Evolutionary conservation across 495 filamentous ascomycete genomes (phyloP), one percentile per base, ranked within the genome.

Genomic region (Xylaria telfairii): DNA sequence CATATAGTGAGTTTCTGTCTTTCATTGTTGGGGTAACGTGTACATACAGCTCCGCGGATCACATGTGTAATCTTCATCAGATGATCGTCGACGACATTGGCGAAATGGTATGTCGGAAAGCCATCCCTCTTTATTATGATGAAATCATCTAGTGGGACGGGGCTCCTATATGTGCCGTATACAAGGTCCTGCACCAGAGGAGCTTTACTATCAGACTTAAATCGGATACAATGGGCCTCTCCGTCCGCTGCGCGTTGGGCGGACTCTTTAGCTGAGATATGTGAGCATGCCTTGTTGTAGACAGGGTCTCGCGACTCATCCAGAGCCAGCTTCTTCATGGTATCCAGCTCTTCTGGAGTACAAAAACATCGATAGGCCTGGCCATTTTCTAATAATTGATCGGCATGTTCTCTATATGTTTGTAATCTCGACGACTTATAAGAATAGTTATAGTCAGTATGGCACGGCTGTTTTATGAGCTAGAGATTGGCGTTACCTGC

Each of bases 41-140:
- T 4, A 44, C 90, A 78, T 80, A 93, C 93, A 9, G 90, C 88
- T 61, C 93, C 96, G 49, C 96, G 89, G 63, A 98, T 92, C 30
- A 99, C 96, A 81, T 98, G 95, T 4, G 94, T 98, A 76, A 99
- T 96, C 63, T 92, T 79, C 96, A 99, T 99, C 61, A 87, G 81
- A 77, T 96, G 93, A 78, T 99, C 96, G 78, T 99, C 96, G 26
- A 99, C 91, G 30, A 99, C 95, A 80, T 98, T 98, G 4, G 96
- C 96, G 65, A 99, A 90, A 78, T 98, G 96, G 76, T 99, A 99
- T 10, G 96, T 98, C 1, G 96, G 96, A 64, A 91, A 89, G 0
- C 94, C 94, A 75, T 99, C 96, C 9, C 89, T 90, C 80, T 98
- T 99, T 34, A 97, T 78, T 54, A 99, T 83, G 72, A 99, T 90